A percentile compares a stretch with the other conserved stretches of the same genome.
Conservation (phyloP, 352 stramenopile genomes). For the Phytopythium sindhum region DNA sequence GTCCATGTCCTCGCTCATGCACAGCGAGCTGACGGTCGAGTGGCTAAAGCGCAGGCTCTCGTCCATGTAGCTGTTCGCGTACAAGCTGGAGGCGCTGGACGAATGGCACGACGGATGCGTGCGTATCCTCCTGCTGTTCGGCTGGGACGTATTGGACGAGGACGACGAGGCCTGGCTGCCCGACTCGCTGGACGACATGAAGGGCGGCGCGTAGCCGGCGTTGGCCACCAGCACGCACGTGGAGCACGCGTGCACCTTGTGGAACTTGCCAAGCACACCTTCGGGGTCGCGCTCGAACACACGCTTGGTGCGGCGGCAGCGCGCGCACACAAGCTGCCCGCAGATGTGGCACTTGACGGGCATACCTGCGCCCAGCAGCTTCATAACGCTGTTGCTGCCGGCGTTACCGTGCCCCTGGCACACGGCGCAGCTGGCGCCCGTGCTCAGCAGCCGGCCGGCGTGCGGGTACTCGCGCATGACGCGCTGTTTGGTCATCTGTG, state of each 20-base stretch:
- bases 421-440: slow-evolving; percentile 12
- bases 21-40: slow-evolving; percentile 7
- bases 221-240: slow-evolving; percentile 37
- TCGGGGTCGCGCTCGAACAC: slow-evolving; percentile 42
- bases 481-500: slow-evolving; percentile 33
- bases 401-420: slow-evolving; percentile 20
- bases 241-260: slow-evolving; percentile 38
- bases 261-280: slow-evolving; percentile 42
- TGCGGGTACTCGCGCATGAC: slow-evolving; percentile 23
- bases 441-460: slow-evolving; percentile 7
- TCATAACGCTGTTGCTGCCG: slow-evolving; percentile 23
- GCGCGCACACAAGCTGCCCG: slow-evolving; percentile 39
- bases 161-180: background rate
- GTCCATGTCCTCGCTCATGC: slow-evolving; percentile 2
- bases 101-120: slow-evolving; percentile 4
- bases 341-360: slow-evolving; percentile 39
- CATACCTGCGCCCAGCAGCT: slow-evolving; percentile 25
- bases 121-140: background rate
- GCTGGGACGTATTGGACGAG: background rate
- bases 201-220: slow-evolving; percentile 14
- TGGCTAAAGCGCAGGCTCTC: slow-evolving; percentile 2
- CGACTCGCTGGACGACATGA: background rate
- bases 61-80: background rate
- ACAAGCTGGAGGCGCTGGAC: slow-evolving; percentile 1
- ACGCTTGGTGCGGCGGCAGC: slow-evolving; percentile 36